These are phyloP conservation scores for Pleomassaria siparia DNA, from an alignment of 2,329 filamentous ascomycete genomes.

Conservation along the genomic window DNA sequence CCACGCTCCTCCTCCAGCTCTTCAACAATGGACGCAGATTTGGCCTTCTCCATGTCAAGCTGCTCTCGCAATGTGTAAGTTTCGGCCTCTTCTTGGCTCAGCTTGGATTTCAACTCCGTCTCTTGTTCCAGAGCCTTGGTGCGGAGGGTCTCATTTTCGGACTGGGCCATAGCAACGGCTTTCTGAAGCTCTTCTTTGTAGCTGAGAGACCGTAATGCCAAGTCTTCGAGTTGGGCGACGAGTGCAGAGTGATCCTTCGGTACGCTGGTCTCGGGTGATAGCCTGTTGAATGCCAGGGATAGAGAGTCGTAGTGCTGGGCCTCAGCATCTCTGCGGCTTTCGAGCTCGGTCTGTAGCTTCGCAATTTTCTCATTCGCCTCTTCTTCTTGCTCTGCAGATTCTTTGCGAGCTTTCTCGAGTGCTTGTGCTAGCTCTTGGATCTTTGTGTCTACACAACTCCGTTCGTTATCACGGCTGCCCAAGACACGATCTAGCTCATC, in stretches of 20 bases:
- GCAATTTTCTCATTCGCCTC: slow-evolving; percentile 43
- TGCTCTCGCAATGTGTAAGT: slow-evolving; percentile 44
- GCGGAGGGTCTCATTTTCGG: slow-evolving; percentile 48
- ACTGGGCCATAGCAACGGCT: slow-evolving; percentile 49
- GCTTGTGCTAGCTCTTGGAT: slow-evolving; percentile 70
- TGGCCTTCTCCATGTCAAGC: slow-evolving; percentile 51
- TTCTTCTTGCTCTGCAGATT: slow-evolving; percentile 53
- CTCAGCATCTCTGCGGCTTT: slow-evolving; percentile 50
- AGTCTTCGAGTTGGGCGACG: slow-evolving; percentile 47
- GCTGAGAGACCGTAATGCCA: slow-evolving; percentile 45
- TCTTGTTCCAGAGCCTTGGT: slow-evolving; percentile 45
- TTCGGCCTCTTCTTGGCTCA: slow-evolving; percentile 42
- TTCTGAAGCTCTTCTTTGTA: slow-evolving; percentile 49
- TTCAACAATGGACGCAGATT: slow-evolving; percentile 48
- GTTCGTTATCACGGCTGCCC: slow-evolving; percentile 81
- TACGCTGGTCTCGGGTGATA: slow-evolving; percentile 37
- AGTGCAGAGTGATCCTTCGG: slow-evolving; percentile 44
- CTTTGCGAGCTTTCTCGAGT: slow-evolving; percentile 61
- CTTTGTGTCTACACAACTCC: slow-evolving; percentile 67
- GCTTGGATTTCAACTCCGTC: slow-evolving; percentile 37
- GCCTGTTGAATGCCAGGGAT: slow-evolving; percentile 39
- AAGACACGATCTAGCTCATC: slow-evolving; percentile 86
- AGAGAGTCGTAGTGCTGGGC: slow-evolving; percentile 31
- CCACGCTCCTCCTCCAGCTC: slow-evolving; percentile 67
- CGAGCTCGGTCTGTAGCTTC: slow-evolving; percentile 61